A percentile compares a stretch with the other conserved stretches of the same genome.
Conservation (phyloP, 2,329 filamentous ascomycete species). For the Penicillium sp. region DNA sequence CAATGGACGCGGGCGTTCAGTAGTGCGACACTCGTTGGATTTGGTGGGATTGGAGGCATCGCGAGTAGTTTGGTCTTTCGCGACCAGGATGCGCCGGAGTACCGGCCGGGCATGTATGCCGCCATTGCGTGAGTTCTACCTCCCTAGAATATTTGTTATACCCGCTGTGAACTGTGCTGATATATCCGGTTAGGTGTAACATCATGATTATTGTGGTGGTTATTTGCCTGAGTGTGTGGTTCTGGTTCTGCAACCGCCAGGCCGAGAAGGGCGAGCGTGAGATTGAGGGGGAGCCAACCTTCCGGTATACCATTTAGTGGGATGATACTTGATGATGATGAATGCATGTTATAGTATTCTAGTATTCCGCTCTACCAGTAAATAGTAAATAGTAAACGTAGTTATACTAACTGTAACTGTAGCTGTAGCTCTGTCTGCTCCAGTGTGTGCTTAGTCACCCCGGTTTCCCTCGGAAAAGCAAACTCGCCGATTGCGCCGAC, state of each 20-base stretch:
- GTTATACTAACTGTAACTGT: too few species aligned
- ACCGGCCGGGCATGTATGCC: slow-evolving; percentile 41
- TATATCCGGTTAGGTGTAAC: slow-evolving; percentile 33
- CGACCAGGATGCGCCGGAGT: slow-evolving; percentile 38
- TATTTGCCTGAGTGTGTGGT: slow-evolving; percentile 33
- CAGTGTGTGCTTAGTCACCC: too few species aligned
- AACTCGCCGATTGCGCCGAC: background rate
- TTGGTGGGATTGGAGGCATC: slow-evolving; percentile 80
- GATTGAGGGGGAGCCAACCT: slow-evolving; percentile 40
- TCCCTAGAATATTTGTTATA: background rate
- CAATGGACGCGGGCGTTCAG: slow-evolving; percentile 87
- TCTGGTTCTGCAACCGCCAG: slow-evolving; percentile 38
- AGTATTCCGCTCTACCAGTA: too few species aligned
- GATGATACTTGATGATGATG: background rate
- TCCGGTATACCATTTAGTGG: slow-evolving; percentile 42
- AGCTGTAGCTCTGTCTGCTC: background rate
- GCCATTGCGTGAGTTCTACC: slow-evolving; percentile 32
- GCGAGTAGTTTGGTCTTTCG: slow-evolving; percentile 74
- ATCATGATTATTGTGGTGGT: slow-evolving; percentile 39
- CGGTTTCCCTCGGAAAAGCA: slow-evolving; percentile 2
- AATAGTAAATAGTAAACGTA: too few species aligned
- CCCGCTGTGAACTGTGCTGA: slow-evolving; percentile 5
- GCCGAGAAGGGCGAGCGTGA: slow-evolving; percentile 39
- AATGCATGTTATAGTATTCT: too few species aligned
- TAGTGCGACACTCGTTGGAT: slow-evolving; percentile 74